Evolutionary conservation across 805 yeast genomes (phyloP).

Genomic region (Lachancea fermentati): DNA sequence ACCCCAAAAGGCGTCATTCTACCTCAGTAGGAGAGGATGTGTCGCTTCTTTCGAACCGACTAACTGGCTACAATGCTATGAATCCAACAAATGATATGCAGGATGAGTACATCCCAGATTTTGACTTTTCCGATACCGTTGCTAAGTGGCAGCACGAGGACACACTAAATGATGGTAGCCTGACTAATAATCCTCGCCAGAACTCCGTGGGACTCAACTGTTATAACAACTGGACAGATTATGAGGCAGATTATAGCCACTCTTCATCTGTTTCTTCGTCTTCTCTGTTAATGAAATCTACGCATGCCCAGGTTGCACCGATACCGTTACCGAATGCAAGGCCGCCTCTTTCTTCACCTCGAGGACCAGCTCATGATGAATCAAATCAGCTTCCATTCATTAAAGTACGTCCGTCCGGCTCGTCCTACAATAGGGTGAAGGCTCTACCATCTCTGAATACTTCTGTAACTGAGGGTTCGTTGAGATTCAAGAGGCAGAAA

Average conservation of each 20-base stretch:
- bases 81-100: constrained; percentile 42
- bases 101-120: constrained; percentile 73
- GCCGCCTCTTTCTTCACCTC: constrained; percentile 1
- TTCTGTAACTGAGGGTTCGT: not conserved
- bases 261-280: constrained; percentile 6
- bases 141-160: constrained; percentile 41
- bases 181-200: not conserved
- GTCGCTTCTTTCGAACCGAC: constrained; percentile 1
- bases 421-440: not conserved
- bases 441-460: constrained; percentile 2
- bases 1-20: constrained; percentile 6
- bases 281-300: constrained; percentile 2
- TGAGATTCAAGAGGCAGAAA: constrained; percentile 5
- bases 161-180: not conserved
- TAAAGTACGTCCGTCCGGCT: not conserved
- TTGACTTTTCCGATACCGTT: constrained; percentile 49
- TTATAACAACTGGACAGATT: constrained; percentile 5
- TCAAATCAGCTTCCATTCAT: not conserved
- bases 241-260: constrained; percentile 5
- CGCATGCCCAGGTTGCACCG: constrained; percentile 11
- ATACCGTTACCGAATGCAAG: constrained; percentile 9
- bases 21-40: constrained; percentile 4
- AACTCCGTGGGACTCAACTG: constrained; percentile 1
- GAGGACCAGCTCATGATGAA: constrained; percentile 1
- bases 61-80: not conserved